Base-by-base conservation (phyloP, 2,329 filamentous ascomycete genomes). In the Diplodia scrobiculata region DNA sequence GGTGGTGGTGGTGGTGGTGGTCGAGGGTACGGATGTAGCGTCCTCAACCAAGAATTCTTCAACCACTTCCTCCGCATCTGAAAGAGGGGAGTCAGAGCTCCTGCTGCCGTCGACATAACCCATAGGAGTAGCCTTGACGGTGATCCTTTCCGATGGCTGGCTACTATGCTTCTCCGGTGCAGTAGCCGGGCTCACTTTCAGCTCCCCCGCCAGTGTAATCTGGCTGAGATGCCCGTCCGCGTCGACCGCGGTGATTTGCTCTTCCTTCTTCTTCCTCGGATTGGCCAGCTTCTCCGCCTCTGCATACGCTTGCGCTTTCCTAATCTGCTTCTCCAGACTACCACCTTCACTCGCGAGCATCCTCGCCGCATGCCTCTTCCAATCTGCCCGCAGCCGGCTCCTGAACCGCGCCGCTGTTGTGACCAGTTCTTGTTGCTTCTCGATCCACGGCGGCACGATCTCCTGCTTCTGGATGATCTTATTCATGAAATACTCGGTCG, bases 401-500 rank as follows among this genome's bases (percentile, higher is more conserved):
- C 95, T 85, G 74, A 99, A 97, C 0, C 83, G 82, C 13, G 82
- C 84, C 0, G 88, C 84, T 0, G 90, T 85, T 68, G 86, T 87
- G 11, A 87, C 84, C 5, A 98, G 81, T 72, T 97, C 92, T 75
- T 98, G 94, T 76, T 99, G 95, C 79, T 97, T 98, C 78, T 99
- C 95, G 67, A 99, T 98, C 95, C 95, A 99, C 0, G 94, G 94
- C 0, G 95, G 95, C 0, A 96, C 91, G 67, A 98, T 91, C 21
- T 97, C 93, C 77, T 99, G 95, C 67, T 90, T 89, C 79, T 97
- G 91, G 69, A 99, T 97, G 81, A 98, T 97, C 79, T 96, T 95
- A 79, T 99, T 98, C 89, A 98, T 90, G 72, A 98, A 91, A 76
- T 97, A 97, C 78, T 98, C 94, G 0, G 95, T 98, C 0, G 94